Evolutionary conservation across 371 early-diverging fungal species (phyloP), one percentile per base, ranked within the genome.

Genomic region (Lichtheimia hyalospora): DNA sequence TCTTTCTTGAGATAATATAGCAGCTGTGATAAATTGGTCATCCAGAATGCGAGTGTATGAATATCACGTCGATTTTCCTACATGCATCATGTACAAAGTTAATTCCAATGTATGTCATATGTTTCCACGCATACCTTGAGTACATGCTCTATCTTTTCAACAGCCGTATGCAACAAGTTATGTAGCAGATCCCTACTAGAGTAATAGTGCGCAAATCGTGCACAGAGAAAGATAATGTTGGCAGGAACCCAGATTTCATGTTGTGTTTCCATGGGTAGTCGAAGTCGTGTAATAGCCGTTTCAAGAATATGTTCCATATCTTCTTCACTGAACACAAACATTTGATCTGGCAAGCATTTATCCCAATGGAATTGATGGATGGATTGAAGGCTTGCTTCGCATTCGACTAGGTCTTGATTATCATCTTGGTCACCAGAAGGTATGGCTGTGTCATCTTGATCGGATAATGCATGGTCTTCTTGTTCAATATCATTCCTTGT

Each of bases 1-100:
- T 97, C 96, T 54, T 89, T 89, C 70, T 92, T 90, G 24, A 97
- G 69, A 67, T 89, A 95, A 61, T 89, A 89, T 1, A 94, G 60
- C 0, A 97, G 74, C 48, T 89, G 89, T 13, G 87, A 84, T 40
- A 84, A 65, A 71, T 96, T 96, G 24, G 92, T 75, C n/a, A 92
- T 83, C 96, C 95, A 95, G 66, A 89, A 94, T 4, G 89, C 84
- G 23, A 88, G 67, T 0, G 66, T 72, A 43, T 76, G 80, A 7
- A 73, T 69, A 57, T 79, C 71, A 20, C 63, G 54, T 20, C 28
- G 49, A 39, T 72, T 70, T 5, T 54, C 23, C 77, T 78, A 57
- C 25, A 43, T 10, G 24, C n/a, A n/a, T 12, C 40, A 57, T 43
- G 18, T 3, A 50, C 13, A 3, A 25, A 25, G 25, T n/a, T n/a